These are phyloP conservation scores for Didymella pomorum DNA, from an alignment of 2,329 filamentous ascomycete species.

Conservation along the genomic window DNA sequence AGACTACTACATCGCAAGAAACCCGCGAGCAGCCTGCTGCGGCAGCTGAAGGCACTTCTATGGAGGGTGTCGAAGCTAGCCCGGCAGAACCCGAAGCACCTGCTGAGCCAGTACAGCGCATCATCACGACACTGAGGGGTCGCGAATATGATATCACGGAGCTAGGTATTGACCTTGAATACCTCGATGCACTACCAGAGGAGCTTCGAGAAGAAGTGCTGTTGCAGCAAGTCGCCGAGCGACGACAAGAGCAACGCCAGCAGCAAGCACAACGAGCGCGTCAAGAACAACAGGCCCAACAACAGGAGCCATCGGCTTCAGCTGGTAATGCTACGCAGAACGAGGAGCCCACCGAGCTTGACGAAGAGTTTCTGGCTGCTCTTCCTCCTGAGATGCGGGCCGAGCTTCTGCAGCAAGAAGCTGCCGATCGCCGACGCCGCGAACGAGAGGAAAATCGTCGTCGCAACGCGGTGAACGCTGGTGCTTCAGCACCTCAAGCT, in stretches of 20 bases:
- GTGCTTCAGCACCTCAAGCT: constrained; percentile 51
- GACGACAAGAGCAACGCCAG: constrained; percentile 66
- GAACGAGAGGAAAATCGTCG: constrained; percentile 83
- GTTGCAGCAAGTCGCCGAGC: constrained; percentile 83
- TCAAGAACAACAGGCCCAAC: constrained; percentile 35
- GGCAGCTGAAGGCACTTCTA: constrained; percentile 59
- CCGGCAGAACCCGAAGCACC: constrained; percentile 35
- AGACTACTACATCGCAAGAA: constrained; percentile 27
- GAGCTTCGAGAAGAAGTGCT: constrained; percentile 97
- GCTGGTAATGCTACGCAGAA: constrained; percentile 49
- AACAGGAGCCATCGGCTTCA: constrained; percentile 23
- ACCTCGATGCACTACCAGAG: constrained; percentile 95
- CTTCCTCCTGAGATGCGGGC: constrained; percentile 87
- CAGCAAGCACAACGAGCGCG: constrained; percentile 26
- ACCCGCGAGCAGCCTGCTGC: constrained; percentile 50
- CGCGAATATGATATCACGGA: constrained; percentile 92
- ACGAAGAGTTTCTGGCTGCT: constrained; percentile 92
- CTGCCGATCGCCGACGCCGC: constrained; percentile 84
- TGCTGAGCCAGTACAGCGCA: constrained; percentile 60
- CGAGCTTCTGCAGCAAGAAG: constrained; percentile 91
- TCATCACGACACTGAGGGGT: constrained; percentile 84
- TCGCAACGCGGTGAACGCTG: constrained; percentile 63
- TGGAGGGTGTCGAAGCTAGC: constrained; percentile 77
- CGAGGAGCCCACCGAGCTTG: constrained; percentile 83
- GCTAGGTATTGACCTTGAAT: constrained; percentile 92